Evolutionary conservation across 179 eudicot species (phyloP).

Genomic region (Heliamphora pulchella): DNA sequence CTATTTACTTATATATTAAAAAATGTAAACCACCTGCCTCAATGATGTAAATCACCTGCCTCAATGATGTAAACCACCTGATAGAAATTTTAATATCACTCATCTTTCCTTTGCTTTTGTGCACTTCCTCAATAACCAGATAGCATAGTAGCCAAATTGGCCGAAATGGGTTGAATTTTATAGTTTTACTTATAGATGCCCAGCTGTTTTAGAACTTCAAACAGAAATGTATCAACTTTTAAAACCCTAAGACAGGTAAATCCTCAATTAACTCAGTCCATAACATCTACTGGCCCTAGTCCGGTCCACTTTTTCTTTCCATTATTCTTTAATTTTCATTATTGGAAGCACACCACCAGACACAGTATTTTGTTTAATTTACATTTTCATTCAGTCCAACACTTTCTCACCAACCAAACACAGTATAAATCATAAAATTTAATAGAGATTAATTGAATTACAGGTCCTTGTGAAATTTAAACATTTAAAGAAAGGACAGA

Average conservation of each 20-base stretch:
- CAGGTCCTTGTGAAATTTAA: not conserved
- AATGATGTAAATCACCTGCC: no score
- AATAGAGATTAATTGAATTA: not conserved
- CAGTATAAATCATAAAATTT: not conserved
- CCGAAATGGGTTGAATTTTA: not conserved
- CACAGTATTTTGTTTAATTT: not conserved
- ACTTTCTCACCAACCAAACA: not conserved
- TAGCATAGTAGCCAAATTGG: not conserved
- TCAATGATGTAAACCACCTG: not conserved
- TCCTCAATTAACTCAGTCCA: not conserved
- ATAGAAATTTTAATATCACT: not conserved
- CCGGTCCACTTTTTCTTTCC: not conserved
- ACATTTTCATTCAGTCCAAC: not conserved
- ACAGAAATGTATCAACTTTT: not conserved
- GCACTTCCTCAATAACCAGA: not conserved
- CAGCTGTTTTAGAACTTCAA: not conserved
- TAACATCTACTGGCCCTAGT: not conserved
- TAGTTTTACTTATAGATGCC: not conserved
- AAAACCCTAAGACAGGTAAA: not conserved
- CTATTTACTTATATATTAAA: no score
- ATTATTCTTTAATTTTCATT: not conserved
- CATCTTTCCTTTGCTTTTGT: not conserved
- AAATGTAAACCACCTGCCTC: no score
- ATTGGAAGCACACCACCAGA: not conserved
- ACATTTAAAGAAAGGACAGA: no score